Evolutionary conservation across 306 rosid species (phyloP), one percentile per base, ranked within the genome.

Genomic region (Betula pendula): DNA sequence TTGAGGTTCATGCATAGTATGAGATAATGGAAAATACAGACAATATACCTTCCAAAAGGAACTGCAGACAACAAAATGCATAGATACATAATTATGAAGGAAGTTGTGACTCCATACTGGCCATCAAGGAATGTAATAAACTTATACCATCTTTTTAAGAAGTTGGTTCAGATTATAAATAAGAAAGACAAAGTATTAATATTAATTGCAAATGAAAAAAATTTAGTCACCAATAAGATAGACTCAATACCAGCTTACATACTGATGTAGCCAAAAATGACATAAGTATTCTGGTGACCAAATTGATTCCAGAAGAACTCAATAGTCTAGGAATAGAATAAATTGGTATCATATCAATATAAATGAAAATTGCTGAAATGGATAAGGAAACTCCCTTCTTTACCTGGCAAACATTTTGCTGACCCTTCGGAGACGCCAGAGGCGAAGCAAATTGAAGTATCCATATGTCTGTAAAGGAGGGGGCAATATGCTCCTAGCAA

Each of bases 381-480:
- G 9, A 55, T 31, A 24, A 20, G 31, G 27, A 27, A 51, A 76
- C 19, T 25, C 10, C 29, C 8, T 49, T 44, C 47, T 29, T 42
- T 87, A 91, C 98, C 90, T 90, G 52, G 91, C 85, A 80, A 93
- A 91, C 90, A 91, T 51, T 70, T 88, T 81, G 55, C 94, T 86
- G 70, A 94, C 92, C 80, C 97, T 77, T 1, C 87, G 87, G 9
- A 94, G 91, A 77, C 98, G 96, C 97, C 97, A 93, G 4, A 93
- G 91, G 8, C 98, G 92, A 51, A 93, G 93, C 76, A 89, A 80
- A 29, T 82, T 87, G 77, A 94, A 91, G 88, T 59, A 85, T 6
- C 97, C 94, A 53, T 94, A 94, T 0, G 62, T 63, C 72, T 75
- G 40, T 42, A 91, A 53, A 49, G 82, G 22, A 12, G 15, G 0